Conservation (phyloP, 2,329 filamentous ascomycete species). For the Diaporthe sp. region DNA sequence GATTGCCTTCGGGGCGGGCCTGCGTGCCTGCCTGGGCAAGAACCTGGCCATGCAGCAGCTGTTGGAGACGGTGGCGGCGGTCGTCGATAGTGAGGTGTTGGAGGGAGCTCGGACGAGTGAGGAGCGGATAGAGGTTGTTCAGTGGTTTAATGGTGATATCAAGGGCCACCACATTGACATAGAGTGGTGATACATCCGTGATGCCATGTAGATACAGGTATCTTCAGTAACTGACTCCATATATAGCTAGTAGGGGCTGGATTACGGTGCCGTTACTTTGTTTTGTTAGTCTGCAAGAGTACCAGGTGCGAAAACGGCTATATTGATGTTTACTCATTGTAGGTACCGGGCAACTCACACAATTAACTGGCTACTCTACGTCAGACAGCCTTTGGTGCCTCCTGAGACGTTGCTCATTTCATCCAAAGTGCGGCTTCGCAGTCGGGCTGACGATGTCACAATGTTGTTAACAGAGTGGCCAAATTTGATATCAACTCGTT, state of each 20-base stretch:
- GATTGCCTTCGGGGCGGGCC: conserved; percentile 45
- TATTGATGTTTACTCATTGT: not conserved
- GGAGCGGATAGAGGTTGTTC: conserved; percentile 34
- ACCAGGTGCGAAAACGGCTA: not conserved
- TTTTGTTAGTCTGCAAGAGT: not conserved
- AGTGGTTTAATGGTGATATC: conserved; percentile 40
- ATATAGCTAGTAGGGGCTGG: not conserved
- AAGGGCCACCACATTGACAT: conserved; percentile 38
- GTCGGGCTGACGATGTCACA: not conserved
- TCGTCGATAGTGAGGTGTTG: conserved; percentile 24
- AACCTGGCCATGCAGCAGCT: conserved; percentile 43
- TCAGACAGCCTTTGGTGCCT: too few relatives aligned
- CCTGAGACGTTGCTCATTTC: too few relatives aligned
- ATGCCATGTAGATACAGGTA: not conserved
- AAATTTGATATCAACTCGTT: not conserved
- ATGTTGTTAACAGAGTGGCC: not conserved
- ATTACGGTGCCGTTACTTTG: not conserved
- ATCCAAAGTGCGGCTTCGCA: too few relatives aligned
- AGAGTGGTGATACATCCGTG: conserved; percentile 3
- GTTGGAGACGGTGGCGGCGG: not conserved
- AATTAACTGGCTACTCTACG: too few relatives aligned
- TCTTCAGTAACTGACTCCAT: not conserved
- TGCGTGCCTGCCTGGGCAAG: conserved; percentile 45
- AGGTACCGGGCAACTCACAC: not conserved
- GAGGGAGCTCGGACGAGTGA: conserved; percentile 29